A percentile compares a stretch with the other conserved stretches of the same genome.
Evolutionary conservation across 345 rosid species (phyloP).

Genomic region (Geranium rotundifolium): DNA sequence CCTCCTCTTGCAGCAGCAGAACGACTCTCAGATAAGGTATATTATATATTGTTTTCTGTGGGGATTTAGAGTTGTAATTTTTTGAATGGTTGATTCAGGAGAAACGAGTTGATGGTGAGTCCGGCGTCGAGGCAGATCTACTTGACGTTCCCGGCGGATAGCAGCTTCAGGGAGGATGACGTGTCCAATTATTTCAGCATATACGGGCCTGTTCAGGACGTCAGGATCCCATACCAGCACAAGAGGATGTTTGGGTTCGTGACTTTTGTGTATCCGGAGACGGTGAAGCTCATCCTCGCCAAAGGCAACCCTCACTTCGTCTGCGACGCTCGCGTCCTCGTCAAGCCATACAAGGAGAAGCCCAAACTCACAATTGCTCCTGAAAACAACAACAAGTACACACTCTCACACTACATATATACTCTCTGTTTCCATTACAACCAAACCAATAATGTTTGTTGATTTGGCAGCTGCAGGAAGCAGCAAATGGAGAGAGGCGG

Average conservation of each 20-base stretch:
- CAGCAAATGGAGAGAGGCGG: conserved; percentile 28
- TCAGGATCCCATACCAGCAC: conserved; percentile 89
- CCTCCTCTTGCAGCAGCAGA: conserved; percentile 53
- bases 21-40: conserved; percentile 38
- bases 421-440: not conserved
- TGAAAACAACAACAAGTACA: conserved; percentile 17
- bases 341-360: conserved; percentile 95
- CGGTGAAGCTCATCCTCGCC: conserved; percentile 79
- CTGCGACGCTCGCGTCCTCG: conserved; percentile 82
- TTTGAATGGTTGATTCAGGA: too few species aligned
- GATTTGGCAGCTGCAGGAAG: conserved; percentile 25
- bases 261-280: conserved; percentile 77
- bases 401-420: too few species aligned
- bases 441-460: not conserved
- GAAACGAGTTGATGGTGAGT: conserved; percentile 25
- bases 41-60: too few species aligned
- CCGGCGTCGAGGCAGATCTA: conserved; percentile 96
- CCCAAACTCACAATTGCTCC: conserved; percentile 48
- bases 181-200: conserved; percentile 81
- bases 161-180: conserved; percentile 86
- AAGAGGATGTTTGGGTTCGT: conserved; percentile 97
- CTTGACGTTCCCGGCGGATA: conserved; percentile 92
- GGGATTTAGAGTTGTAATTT: too few species aligned
- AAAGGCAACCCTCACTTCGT: conserved; percentile 94
- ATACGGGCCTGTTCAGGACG: conserved; percentile 93